Conservation (phyloP, 1,284 basidiomycete species). For the Leucoagaricus sp. region DNA sequence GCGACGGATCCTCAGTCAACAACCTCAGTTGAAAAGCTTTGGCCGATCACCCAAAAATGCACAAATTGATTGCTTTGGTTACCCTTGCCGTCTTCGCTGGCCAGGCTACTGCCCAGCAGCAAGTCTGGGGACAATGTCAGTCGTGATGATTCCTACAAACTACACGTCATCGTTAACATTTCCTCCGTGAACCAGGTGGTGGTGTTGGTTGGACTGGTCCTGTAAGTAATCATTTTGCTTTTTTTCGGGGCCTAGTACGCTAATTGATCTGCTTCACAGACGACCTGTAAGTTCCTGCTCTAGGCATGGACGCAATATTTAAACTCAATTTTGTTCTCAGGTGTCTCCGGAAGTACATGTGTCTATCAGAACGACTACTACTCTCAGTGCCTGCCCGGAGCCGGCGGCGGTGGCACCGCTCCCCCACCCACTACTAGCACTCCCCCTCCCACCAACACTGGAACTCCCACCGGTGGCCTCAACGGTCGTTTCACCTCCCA, state of each 20-base stretch:
- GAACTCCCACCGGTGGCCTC: slow-evolving; percentile 16
- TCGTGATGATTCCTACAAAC: background rate
- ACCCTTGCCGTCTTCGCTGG: slow-evolving; percentile 15
- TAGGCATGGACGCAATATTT: background rate
- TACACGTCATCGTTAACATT: background rate
- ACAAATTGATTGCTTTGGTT: slow-evolving; percentile 16
- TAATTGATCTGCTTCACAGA: slow-evolving; percentile 4
- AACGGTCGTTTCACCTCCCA: slow-evolving; percentile 17
- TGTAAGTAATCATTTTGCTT: slow-evolving; percentile 6
- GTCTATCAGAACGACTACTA: slow-evolving; percentile 18
- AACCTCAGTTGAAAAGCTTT: background rate
- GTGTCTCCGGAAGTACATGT: slow-evolving; percentile 19
- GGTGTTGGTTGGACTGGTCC: slow-evolving; percentile 19
- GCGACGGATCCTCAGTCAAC: background rate
- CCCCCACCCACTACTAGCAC: background rate
- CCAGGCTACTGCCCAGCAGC: slow-evolving; percentile 5
- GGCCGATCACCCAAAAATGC: slow-evolving; percentile 9
- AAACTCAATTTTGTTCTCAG: background rate
- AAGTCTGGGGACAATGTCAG: slow-evolving; percentile 22
- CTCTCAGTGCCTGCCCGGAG: slow-evolving; percentile 19
- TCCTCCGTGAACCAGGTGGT: slow-evolving; percentile 13
- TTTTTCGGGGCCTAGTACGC: background rate
- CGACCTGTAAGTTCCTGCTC: slow-evolving; percentile 11
- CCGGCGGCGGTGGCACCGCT: slow-evolving; percentile 4
- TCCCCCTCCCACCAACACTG: background rate